These are phyloP conservation scores for Yamadazyma spencermartinsiae DNA, from an alignment of 1,139 yeast genomes.

Conservation along the genomic window DNA sequence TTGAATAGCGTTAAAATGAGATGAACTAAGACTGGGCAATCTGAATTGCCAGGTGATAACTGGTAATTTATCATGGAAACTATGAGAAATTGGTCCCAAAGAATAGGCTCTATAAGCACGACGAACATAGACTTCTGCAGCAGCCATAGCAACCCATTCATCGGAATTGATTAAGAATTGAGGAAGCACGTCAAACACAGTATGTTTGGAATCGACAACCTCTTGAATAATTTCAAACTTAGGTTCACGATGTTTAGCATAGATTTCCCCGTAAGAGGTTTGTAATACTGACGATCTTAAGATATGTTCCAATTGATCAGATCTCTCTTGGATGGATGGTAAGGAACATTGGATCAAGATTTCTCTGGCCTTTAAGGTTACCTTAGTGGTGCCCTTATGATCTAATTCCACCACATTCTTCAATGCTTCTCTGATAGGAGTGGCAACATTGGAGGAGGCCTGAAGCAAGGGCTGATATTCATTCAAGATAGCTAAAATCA, in stretches of 20 bases:
- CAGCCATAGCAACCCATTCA: slow-evolving; percentile 90
- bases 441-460: slow-evolving; percentile 66
- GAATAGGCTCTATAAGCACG: slow-evolving; percentile 97
- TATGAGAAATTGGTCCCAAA: slow-evolving; percentile 71
- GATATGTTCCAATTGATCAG: slow-evolving; percentile 95
- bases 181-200: slow-evolving; percentile 91
- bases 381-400: slow-evolving; percentile 87
- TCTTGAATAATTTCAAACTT: slow-evolving; percentile 78
- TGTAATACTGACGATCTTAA: slow-evolving; percentile 89
- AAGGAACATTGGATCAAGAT: slow-evolving; percentile 92
- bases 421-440: slow-evolving; percentile 67
- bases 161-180: slow-evolving; percentile 86
- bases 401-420: slow-evolving; percentile 84
- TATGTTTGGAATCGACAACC: slow-evolving; percentile 93
- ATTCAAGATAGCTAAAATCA: slow-evolving; percentile 80
- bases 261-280: slow-evolving; percentile 82
- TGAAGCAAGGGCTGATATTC: slow-evolving; percentile 78
- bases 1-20: slow-evolving; percentile 69
- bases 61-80: slow-evolving; percentile 60
- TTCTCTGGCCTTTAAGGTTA: slow-evolving; percentile 95
- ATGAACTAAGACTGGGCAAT: slow-evolving; percentile 68
- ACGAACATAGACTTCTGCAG: slow-evolving; percentile 93
- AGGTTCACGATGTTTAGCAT: slow-evolving; percentile 77
- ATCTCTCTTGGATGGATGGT: slow-evolving; percentile 94
- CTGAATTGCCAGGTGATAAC: slow-evolving; percentile 89